Conservation (phyloP, 2,329 filamentous ascomycete genomes). For the Fusarium kyushuense region DNA sequence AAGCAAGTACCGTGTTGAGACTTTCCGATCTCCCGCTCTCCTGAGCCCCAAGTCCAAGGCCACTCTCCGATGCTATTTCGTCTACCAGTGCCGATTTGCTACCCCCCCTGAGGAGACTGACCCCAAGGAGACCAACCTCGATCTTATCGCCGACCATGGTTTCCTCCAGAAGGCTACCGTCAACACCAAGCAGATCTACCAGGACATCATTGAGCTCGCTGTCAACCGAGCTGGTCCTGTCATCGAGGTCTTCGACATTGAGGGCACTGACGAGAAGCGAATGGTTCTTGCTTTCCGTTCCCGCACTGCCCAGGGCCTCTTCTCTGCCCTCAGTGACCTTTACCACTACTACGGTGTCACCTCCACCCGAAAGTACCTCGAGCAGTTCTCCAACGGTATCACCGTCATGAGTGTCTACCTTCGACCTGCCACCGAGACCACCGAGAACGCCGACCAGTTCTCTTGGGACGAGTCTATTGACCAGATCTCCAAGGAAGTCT, state of each 20-base stretch:
- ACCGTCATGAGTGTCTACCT: constrained; percentile 97
- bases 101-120: constrained; percentile 77
- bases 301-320: constrained; percentile 90
- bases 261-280: constrained; percentile 90
- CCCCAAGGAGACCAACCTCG: constrained; percentile 85
- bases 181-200: constrained; percentile 96
- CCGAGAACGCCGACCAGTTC: constrained; percentile 58
- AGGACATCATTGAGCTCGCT: constrained; percentile 89
- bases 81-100: constrained; percentile 95
- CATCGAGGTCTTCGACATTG: constrained; percentile 97
- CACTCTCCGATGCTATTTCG: constrained; percentile 96
- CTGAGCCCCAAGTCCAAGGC: constrained; percentile 79
- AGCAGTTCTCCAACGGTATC: constrained; percentile 99
- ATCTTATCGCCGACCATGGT: constrained; percentile 90
- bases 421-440: constrained; percentile 72
- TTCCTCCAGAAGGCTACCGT: constrained; percentile 96
- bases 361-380: constrained; percentile 95
- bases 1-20: constrained; percentile 91
- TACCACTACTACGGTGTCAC: constrained; percentile 99
- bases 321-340: constrained; percentile 93
- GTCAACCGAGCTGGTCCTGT: constrained; percentile 90
- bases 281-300: constrained; percentile 95
- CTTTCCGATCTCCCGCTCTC: constrained; percentile 89
- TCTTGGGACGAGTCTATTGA: constrained; percentile 89
- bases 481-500: constrained; percentile 99